These are phyloP conservation scores for Penstemon eatonii DNA, from an alignment of 257 asterid species.

Conservation along the genomic window DNA sequence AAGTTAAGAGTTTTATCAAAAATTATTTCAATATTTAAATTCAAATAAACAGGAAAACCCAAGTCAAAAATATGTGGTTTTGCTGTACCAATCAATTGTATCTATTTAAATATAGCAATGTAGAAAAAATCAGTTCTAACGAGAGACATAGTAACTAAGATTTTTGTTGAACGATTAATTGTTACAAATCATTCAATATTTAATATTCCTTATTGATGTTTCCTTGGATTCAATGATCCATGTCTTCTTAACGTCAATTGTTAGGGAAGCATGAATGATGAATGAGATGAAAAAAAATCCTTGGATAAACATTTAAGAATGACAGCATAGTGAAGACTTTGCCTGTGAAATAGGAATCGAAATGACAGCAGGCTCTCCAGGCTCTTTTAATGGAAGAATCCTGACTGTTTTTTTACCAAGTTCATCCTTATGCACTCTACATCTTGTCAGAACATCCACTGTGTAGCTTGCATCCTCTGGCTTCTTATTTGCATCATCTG, in stretches of 20 bases:
- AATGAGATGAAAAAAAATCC: neutral
- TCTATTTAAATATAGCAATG: constrained; percentile 10
- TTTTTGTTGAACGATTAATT: neutral
- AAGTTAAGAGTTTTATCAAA: constrained; percentile 18
- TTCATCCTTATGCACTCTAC: constrained; percentile 71
- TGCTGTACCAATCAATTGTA: neutral
- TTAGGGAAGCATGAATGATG: constrained; percentile 18
- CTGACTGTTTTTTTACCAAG: constrained; percentile 55
- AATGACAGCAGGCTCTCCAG: constrained; percentile 88
- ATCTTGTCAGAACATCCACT: constrained; percentile 85
- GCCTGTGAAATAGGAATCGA: constrained; percentile 86
- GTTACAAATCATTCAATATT: constrained; percentile 5
- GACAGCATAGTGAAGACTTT: constrained; percentile 33
- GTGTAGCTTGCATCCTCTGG: constrained; percentile 88
- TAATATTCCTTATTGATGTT: neutral
- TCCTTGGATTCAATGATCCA: neutral
- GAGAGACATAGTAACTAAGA: no score
- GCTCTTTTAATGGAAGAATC: constrained; percentile 66
- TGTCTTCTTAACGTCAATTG: neutral
- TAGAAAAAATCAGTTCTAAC: neutral
- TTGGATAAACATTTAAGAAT: constrained; percentile 12
- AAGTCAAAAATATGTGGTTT: neutral
- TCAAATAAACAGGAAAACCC: constrained; percentile 15
- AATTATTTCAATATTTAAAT: neutral
- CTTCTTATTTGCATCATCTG: constrained; percentile 74